These are phyloP conservation scores for Medicago truncatula DNA, from an alignment of 306 rosid genomes.

Conservation along the genomic window MtrunA17r5.0-ANR NC_053047.1:1882501-1883000, in stretches of 20 bases:
- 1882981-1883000: no score
- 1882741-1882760: slow-evolving; percentile 60
- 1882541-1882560: not conserved
- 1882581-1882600: slow-evolving; percentile 67
- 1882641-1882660: slow-evolving; percentile 63
- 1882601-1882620: slow-evolving; percentile 49
- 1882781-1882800: slow-evolving; percentile 55
- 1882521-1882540: not conserved
- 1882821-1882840: no score
- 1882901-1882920: no score
- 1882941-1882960: no score
- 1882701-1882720: slow-evolving; percentile 62
- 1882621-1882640: slow-evolving; percentile 57
- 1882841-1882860: no score
- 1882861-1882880: no score
- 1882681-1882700: slow-evolving; percentile 53
- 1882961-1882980: no score
- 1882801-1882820: no score
- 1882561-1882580: slow-evolving; percentile 41
- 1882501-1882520: no score
- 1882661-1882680: slow-evolving; percentile 54
- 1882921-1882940: no score
- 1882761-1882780: slow-evolving; percentile 66
- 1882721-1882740: slow-evolving; percentile 74
- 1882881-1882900: no score